These are phyloP conservation scores for Amaranthus cruentus DNA, from an alignment of 148 eudicot genomes.

Conservation along the genomic window DNA sequence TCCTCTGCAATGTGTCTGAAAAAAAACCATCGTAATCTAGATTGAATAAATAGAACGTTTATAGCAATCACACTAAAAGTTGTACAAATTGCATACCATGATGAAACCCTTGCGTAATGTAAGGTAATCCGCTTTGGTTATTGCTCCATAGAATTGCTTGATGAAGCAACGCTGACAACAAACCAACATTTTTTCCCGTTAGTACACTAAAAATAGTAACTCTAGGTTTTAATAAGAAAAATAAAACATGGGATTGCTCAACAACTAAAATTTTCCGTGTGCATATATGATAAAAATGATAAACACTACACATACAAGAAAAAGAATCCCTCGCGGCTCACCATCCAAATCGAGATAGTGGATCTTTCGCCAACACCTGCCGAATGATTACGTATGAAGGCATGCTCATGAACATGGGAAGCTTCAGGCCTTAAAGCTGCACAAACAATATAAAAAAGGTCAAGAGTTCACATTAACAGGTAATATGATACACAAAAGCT, in stretches of 20 bases:
- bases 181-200: neutral
- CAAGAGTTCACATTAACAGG: neutral
- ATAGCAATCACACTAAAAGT: neutral
- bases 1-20: constrained; percentile 75
- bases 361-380: constrained; percentile 57
- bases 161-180: constrained; percentile 60
- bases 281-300: too few relatives aligned
- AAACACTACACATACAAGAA: neutral
- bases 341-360: constrained; percentile 57
- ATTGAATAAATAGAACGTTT: neutral
- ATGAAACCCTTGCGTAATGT: constrained; percentile 79
- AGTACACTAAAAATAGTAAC: too few relatives aligned
- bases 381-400: constrained; percentile 62
- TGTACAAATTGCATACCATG: constrained; percentile 35
- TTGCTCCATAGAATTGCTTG: constrained; percentile 92
- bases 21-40: constrained; percentile 3
- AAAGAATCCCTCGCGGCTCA: constrained; percentile 28
- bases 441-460: neutral
- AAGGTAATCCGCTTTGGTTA: constrained; percentile 70
- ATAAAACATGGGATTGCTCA: neutral
- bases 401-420: constrained; percentile 70
- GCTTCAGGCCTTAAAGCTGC: constrained; percentile 52
- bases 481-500: neutral
- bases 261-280: neutral
- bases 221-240: neutral